Evolutionary conservation across 2,329 filamentous ascomycete genomes (phyloP).

Genomic region (Geoglossum cookeanum): DNA sequence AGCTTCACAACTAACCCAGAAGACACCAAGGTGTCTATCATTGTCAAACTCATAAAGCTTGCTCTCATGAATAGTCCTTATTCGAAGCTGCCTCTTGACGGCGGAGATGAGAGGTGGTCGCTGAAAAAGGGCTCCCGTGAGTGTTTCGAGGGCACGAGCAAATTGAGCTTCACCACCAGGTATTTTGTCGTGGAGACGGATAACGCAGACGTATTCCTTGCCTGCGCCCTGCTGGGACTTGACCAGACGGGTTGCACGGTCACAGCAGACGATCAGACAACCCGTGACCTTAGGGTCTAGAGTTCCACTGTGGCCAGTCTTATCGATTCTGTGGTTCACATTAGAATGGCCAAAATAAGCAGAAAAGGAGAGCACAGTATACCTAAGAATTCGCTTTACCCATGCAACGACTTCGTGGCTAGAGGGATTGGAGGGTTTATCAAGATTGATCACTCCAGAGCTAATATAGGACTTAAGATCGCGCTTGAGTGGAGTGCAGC

Average conservation of each 20-base stretch:
- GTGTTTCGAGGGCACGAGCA: constrained; percentile 77
- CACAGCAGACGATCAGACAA: constrained; percentile 86
- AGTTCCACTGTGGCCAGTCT: constrained; percentile 95
- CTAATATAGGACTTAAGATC: constrained; percentile 95
- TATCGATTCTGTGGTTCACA: constrained; percentile 48
- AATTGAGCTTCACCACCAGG: constrained; percentile 88
- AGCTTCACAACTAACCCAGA: constrained; percentile 98
- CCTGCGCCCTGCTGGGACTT: constrained; percentile 98
- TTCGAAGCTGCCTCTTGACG: constrained; percentile 96
- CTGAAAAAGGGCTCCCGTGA: constrained; percentile 94
- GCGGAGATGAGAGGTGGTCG: constrained; percentile 92
- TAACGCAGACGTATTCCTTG: constrained; percentile 96
- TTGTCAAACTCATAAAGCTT: constrained; percentile 95
- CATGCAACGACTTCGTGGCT: constrained; percentile 98
- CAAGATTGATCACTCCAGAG: constrained; percentile 94
- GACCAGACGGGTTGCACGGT: constrained; percentile 89
- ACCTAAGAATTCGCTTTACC: constrained; percentile 95
- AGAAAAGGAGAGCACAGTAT: constrained; percentile 15
- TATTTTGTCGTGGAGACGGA: constrained; percentile 87
- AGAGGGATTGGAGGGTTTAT: constrained; percentile 93
- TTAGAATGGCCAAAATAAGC: constrained; percentile 4
- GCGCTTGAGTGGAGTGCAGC: constrained; percentile 77
- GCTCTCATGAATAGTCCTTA: constrained; percentile 94
- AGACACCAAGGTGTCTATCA: constrained; percentile 88
- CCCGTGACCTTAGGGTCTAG: constrained; percentile 97